Base-by-base conservation (phyloP, 441 rosid genomes). In the Corymbia citriodora region DNA sequence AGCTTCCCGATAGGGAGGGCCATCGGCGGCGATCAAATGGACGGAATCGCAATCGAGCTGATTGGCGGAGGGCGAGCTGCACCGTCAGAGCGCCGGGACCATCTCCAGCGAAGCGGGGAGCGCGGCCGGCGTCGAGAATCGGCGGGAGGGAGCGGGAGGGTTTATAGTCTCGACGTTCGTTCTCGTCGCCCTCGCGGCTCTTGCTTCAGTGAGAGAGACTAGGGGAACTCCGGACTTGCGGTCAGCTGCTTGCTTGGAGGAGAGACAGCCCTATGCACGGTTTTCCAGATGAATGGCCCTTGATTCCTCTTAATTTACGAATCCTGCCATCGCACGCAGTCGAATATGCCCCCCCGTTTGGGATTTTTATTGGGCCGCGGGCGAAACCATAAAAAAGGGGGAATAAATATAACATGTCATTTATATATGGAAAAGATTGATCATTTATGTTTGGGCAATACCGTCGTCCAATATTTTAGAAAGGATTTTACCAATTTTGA, bases 1-100 rank as follows among this genome's bases (percentile, higher is more conserved):
- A 98, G 91, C 97, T 98, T 97, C 90, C 96, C 99, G 55, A 98
- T 90, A 27, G 98, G 92, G 89, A 96, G 95, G 93, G 98, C 96
- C 97, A 96, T 96, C 85, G 91, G 88, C n/a, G n/a, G 88, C 15
- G 18, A 27, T 31, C 55, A 50, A 23, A 88, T 8, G 31, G 70
- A 33, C 54, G 40, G 61, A 87, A 25, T 25, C 21, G 40, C 79
- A 25, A 59, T 48, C 45, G 55, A 50, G 53, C 36, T 55, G 87
- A 79, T 12, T 17, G 61, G 61, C 68, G 85, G 50, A 70, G 45
- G 55, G 29, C 57, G 59, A 49, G 36, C 45, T 21, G 49, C 72
- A 31, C 55, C 15, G 57, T 61, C 65, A 57, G 81, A 57, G 90
- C 81, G 59, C 53, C 68, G 4, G 21, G 88, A 19, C 79, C 29